phyloP scores from a whole-genome alignment of 306 rosid species.

The Nissolia schottii region DNA sequence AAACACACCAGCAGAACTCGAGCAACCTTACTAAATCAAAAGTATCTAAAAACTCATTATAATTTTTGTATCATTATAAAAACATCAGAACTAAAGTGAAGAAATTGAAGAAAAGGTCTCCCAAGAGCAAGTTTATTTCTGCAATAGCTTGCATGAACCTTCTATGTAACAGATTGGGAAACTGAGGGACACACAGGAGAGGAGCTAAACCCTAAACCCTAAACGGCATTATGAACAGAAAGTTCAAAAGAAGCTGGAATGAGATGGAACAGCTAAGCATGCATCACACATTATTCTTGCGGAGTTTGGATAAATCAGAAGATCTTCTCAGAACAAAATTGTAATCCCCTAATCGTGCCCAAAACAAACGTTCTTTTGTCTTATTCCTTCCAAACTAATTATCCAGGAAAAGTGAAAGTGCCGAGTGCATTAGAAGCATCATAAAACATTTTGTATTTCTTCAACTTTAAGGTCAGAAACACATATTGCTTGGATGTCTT shows the following conservation, averaged over 20 bases:
- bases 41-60: not conserved
- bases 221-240: conserved; percentile 1
- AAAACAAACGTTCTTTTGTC: not conserved
- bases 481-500: conserved; percentile 10
- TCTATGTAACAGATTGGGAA: not conserved
- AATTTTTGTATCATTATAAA: not conserved
- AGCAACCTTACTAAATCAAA: not conserved
- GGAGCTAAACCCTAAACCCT: too few species aligned
- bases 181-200: not conserved
- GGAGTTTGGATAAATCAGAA: not conserved
- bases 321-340: not conserved
- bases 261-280: conserved; percentile 11
- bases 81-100: conserved; percentile 9
- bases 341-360: not conserved
- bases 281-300: not conserved
- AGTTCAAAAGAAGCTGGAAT: not conserved
- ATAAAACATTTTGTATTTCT: conserved; percentile 7
- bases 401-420: conserved; percentile 13
- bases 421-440: conserved; percentile 6
- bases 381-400: conserved; percentile 8
- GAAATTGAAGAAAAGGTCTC: not conserved
- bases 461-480: not conserved
- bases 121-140: not conserved
- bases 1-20: not conserved
- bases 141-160: conserved; percentile 6